A percentile compares a stretch with the other conserved stretches of the same genome.
Conservation (phyloP, 495 filamentous ascomycete genomes). For the Penicillium argentinense region DNA sequence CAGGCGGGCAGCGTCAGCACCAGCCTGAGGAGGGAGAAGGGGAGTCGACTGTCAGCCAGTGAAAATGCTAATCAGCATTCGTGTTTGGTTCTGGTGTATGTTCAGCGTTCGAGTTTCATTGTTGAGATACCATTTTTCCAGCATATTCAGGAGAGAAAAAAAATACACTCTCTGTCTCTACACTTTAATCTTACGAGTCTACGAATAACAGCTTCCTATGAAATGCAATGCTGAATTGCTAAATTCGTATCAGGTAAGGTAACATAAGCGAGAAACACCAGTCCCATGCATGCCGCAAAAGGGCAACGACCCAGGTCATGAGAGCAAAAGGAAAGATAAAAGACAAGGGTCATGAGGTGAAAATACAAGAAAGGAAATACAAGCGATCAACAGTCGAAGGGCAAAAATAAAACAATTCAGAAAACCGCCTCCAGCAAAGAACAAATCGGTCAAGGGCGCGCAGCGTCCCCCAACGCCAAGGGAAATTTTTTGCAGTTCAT, state of each 20-base stretch:
- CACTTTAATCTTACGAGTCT: neutral
- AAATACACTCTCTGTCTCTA: too few species aligned
- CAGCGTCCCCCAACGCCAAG: conserved; percentile 25
- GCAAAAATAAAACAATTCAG: conserved; percentile 21
- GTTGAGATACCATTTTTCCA: conserved; percentile 20
- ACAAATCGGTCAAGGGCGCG: conserved; percentile 16
- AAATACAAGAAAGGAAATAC: conserved; percentile 14
- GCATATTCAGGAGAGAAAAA: too few species aligned
- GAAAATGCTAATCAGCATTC: conserved; percentile 3
- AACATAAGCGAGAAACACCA: conserved; percentile 43
- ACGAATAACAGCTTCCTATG: neutral
- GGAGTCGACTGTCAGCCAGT: conserved; percentile 15
- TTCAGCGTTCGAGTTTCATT: too few species aligned
- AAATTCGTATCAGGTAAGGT: conserved; percentile 24
- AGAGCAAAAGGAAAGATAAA: conserved; percentile 29
- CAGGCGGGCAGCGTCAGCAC: conserved; percentile 4
- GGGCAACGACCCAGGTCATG: conserved; percentile 38
- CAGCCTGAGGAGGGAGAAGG: conserved; percentile 17
- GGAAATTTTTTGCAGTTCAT: conserved; percentile 22
- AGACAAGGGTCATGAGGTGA: conserved; percentile 18
- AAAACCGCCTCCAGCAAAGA: conserved; percentile 21
- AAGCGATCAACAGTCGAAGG: conserved; percentile 22
- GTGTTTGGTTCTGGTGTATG: too few species aligned
- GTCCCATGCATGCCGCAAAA: conserved; percentile 46
- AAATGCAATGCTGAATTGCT: conserved; percentile 1